Percentiles rank a stretch among this genome's conserved stretches.
Conservation (phyloP, 2,329 filamentous ascomycete genomes). For the Alternaria novae-zelandiae region DNA sequence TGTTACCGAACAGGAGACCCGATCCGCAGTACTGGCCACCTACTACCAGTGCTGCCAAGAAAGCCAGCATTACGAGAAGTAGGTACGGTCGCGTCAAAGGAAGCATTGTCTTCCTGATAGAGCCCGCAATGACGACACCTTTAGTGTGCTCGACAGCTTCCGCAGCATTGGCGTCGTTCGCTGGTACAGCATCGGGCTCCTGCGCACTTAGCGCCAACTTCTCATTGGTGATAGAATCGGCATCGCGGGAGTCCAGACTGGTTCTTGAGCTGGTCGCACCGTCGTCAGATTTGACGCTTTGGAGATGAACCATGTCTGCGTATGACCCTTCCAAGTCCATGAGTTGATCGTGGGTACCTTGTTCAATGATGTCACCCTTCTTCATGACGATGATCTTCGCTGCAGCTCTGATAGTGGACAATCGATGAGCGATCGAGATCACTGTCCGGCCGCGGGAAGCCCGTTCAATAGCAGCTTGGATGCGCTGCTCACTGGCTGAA, state of each 20-base stretch:
- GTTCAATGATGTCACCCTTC: constrained; percentile 45
- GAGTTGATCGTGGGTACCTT: constrained; percentile 45
- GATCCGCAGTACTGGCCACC: constrained; percentile 64
- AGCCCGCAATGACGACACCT: constrained; percentile 29
- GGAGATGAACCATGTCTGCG: constrained; percentile 58
- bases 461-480: constrained; percentile 53
- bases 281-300: constrained; percentile 54
- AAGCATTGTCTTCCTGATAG: constrained; percentile 40
- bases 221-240: constrained; percentile 27
- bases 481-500: constrained; percentile 62
- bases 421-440: constrained; percentile 48
- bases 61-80: constrained; percentile 55
- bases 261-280: constrained; percentile 25
- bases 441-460: constrained; percentile 45
- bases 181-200: constrained; percentile 10
- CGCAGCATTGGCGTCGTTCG: background rate
- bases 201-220: constrained; percentile 19
- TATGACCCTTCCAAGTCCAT: constrained; percentile 51
- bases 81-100: constrained; percentile 55
- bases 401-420: constrained; percentile 47
- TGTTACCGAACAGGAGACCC: constrained; percentile 67
- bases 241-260: constrained; percentile 28
- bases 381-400: constrained; percentile 50
- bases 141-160: constrained; percentile 17
- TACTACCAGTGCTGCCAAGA: constrained; percentile 60